These are phyloP conservation scores for Gnomoniopsis sp. DNA, from an alignment of 2,329 filamentous ascomycete genomes.

Conservation along the genomic window DNA sequence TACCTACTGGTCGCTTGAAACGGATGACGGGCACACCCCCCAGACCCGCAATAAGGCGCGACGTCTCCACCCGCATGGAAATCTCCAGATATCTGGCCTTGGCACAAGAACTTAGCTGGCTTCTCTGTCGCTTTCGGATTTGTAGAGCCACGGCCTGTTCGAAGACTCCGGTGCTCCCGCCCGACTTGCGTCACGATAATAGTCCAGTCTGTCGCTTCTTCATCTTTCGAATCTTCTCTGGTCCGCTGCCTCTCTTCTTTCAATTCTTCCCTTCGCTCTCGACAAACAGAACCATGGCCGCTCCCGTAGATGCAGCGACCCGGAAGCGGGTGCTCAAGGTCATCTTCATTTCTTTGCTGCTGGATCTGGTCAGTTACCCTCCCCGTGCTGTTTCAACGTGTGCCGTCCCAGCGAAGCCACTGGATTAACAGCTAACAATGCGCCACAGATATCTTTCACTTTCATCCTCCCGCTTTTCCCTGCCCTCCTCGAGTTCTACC, in stretches of 20 bases:
- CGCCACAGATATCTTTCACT: conserved; percentile 83
- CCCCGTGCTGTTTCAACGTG: neutral
- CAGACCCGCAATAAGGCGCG: no score
- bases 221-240: neutral
- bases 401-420: neutral
- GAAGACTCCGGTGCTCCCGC: no score
- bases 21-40: no score
- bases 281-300: conserved; percentile 33
- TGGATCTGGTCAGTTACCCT: conserved; percentile 70
- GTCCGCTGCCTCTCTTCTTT: neutral
- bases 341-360: conserved; percentile 81
- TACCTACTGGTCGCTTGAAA: no score
- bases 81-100: no score
- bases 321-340: conserved; percentile 83
- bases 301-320: conserved; percentile 45
- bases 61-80: no score
- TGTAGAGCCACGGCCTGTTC: no score
- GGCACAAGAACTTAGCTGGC: no score
- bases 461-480: conserved; percentile 97
- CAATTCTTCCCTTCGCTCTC: neutral
- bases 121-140: no score
- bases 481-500: conserved; percentile 93
- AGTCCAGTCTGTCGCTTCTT: neutral
- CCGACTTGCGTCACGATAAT: no score
- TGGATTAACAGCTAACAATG: conserved; percentile 13